These are phyloP conservation scores for Podospora pseudocomata DNA, from an alignment of 495 filamentous ascomycete genomes.

Conservation along the genomic window DNA sequence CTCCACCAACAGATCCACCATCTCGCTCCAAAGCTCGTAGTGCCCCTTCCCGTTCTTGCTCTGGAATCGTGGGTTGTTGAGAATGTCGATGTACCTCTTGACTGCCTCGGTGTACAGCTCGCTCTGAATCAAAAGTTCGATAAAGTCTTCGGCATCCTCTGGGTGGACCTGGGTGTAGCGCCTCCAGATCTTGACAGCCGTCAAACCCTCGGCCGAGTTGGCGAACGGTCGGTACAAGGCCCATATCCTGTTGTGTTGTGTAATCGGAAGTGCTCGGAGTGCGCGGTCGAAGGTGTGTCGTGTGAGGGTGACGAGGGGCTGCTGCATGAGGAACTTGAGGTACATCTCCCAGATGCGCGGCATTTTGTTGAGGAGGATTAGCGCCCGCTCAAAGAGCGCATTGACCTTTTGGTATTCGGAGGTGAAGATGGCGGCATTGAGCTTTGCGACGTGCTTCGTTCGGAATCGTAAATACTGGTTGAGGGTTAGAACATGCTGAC, in stretches of 20 bases:
- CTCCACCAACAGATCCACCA: slow-evolving; percentile 93
- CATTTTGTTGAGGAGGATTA: slow-evolving; percentile 98
- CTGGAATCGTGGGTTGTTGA: slow-evolving; percentile 87
- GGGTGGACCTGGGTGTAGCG: slow-evolving; percentile 98
- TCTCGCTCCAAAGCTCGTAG: slow-evolving; percentile 96
- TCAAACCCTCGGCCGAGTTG: slow-evolving; percentile 85
- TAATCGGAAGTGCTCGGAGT: slow-evolving; percentile 88
- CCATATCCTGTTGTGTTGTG: slow-evolving; percentile 98
- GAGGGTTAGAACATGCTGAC: slow-evolving; percentile 21
- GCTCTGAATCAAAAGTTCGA: slow-evolving; percentile 78
- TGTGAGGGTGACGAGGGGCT: slow-evolving; percentile 88
- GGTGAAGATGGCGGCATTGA: slow-evolving; percentile 78
- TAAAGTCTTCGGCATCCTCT: slow-evolving; percentile 92
- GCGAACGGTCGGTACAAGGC: slow-evolving; percentile 87
- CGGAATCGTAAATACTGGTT: slow-evolving; percentile 81
- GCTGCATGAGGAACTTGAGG: slow-evolving; percentile 81
- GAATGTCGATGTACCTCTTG: slow-evolving; percentile 85
- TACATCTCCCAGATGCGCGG: slow-evolving; percentile 99
- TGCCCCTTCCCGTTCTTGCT: slow-evolving; percentile 92
- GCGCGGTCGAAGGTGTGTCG: slow-evolving; percentile 91
- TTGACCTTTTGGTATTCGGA: slow-evolving; percentile 92
- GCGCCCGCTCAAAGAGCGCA: slow-evolving; percentile 85
- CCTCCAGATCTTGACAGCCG: slow-evolving; percentile 89
- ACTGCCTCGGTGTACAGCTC: slow-evolving; percentile 88
- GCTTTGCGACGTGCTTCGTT: slow-evolving; percentile 72